Conservation (phyloP, 2,329 filamentous ascomycete genomes). For the Scopulariopsis brevicaulis region DNA sequence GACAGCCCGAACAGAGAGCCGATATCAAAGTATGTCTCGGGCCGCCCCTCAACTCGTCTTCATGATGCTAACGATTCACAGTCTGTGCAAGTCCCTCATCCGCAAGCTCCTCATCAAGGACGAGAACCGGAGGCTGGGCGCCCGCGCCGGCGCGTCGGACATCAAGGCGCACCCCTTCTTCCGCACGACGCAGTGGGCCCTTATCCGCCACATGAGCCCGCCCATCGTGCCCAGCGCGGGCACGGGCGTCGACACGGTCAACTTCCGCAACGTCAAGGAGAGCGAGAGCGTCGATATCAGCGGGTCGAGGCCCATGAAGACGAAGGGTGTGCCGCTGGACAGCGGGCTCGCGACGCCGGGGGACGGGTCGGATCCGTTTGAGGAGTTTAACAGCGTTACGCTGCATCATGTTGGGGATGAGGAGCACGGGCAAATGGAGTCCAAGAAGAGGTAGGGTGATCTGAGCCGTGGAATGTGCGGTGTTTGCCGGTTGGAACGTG, state of each 20-base stretch:
- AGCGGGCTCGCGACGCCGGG: constrained; percentile 78
- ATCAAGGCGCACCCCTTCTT: constrained; percentile 97
- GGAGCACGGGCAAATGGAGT: constrained; percentile 17
- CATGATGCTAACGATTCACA: constrained; percentile 22
- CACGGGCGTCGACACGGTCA: constrained; percentile 83
- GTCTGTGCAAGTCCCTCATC: constrained; percentile 92
- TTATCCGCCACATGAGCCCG: constrained; percentile 95
- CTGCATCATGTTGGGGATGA: constrained; percentile 93
- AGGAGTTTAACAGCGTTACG: constrained; percentile 98
- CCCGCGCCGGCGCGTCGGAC: constrained; percentile 88
- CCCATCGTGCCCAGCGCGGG: constrained; percentile 91
- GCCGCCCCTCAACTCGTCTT: not conserved
- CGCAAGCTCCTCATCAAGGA: constrained; percentile 97
- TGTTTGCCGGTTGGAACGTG: not conserved
- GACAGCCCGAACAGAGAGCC: constrained; percentile 75
- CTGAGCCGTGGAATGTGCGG: not conserved
- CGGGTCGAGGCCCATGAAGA: constrained; percentile 36
- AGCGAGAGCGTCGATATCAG: constrained; percentile 86
- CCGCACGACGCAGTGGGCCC: constrained; percentile 88
- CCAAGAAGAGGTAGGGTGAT: not conserved
- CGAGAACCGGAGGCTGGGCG: constrained; percentile 84
- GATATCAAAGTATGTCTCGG: constrained; percentile 71
- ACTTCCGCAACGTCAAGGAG: constrained; percentile 97
- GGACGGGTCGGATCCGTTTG: constrained; percentile 81
- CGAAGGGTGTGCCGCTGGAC: constrained; percentile 77